Evolutionary conservation across 202 grass and related monocot genomes (phyloP), one percentile per base, ranked within the genome.

Genomic region (Schoenoplectus tabernaemontani): DNA sequence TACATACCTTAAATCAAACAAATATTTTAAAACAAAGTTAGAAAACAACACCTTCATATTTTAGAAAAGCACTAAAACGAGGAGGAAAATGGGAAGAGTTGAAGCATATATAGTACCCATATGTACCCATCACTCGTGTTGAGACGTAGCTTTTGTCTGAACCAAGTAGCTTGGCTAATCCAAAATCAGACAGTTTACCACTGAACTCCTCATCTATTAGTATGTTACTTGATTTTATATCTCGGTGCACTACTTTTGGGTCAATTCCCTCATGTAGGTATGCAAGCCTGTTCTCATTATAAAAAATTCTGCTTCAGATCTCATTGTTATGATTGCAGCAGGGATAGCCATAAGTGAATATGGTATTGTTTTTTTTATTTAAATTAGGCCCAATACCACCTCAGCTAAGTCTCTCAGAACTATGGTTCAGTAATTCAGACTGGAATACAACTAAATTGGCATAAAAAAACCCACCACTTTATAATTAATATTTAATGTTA

Each of bases 71-170:
- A 42, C 8, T 20, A 77, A 74, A 42, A 54, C 44, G 36, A 53
- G 53, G 12, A 77, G 43, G 34, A 62, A 53, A 50, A 0, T 20
- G 51, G 39, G 7, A 20, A 79, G 59, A 23, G 51, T 36, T 30
- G 11, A 3, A 48, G 65, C 23, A 47, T 16, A 26, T n/a, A 68
- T 0, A 77, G 70, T 97, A 97, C 94, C 94, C 94, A 26, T 93
- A 97, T 86, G 94, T 97, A 87, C 94, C 94, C 91, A 97, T 97
- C 56, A 97, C 94, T 87, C 94, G 87, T 84, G 94, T 97, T 71
- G 90, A 91, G 47, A 97, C 91, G 33, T 93, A 90, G 80, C 87
- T 97, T 78, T 91, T 85, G 23, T 93, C 94, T 2, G 94, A 91
- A 86, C 90, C 90, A 47, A 97, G 77, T 78, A 97, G 89, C 80